Base-by-base conservation (phyloP, 495 filamentous ascomycete species). In the Penicillium parvum region DNA sequence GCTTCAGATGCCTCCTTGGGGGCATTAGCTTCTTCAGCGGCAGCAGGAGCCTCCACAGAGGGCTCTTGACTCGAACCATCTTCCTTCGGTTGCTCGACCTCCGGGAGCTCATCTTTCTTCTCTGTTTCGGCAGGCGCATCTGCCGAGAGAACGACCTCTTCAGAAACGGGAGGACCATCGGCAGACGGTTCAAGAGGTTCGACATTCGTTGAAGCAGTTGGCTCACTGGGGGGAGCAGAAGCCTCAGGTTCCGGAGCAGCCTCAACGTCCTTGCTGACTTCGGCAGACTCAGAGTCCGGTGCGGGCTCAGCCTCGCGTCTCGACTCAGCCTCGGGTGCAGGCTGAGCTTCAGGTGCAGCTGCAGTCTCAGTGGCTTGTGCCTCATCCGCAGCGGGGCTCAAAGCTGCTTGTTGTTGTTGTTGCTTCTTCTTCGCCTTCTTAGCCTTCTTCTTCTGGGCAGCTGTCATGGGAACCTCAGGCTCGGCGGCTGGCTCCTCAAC, bases 351-450 rank as follows among this genome's bases (percentile, higher is more conserved):
- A 6, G 28, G n/a, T 1, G 8, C n/a, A 4, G 12, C 7, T 1
- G 28, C 7, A 30, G 28, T 16, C 28, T 30, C 28, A 30, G 28
- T 6, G 12, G 28, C 28, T 14, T n/a, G 28, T 15, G 28, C 16
- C 28, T 30, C 28, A 10, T 30, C 28, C 6, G 28, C 28, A 14
- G 16, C 2, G 8, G 28, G 16, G 12, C 28, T 30, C 3, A 30
- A n/a, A 2, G n/a, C 28, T 30, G n/a, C n/a, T 32, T 14, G 19
- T 20, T 11, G 36, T 28, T 10, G 10, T 10, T 10, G 22, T 37
- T 14, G 45, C 38, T 11, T 22, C 25, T 44, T 47, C 33, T 43
- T 44, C 28, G 12, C 16, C 28, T 30, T 30, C 12, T 30, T 30
- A 30, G 28, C 28, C n/a, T n/a, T 15, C 28, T 30, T 30, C 28